phyloP scores from a whole-genome alignment of 1,139 yeast genomes.

The Geotrichum histeridarum region DNA sequence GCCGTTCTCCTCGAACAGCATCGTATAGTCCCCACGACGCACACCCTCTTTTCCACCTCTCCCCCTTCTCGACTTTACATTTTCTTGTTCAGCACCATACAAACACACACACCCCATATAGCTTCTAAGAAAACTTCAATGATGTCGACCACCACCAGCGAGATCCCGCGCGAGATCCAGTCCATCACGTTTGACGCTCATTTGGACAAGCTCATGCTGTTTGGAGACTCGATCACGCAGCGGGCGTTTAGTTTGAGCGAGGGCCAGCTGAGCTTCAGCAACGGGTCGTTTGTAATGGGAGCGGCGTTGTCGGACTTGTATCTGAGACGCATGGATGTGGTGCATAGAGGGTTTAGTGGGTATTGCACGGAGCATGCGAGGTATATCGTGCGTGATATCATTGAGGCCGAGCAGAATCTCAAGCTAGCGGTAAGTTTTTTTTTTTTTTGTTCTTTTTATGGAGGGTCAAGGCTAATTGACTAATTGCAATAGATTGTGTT shows the following conservation, averaged over 20 bases:
- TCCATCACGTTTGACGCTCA: conserved; percentile 12
- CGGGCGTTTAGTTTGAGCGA: conserved; percentile 35
- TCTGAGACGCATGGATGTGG: conserved; percentile 47
- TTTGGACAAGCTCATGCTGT: conserved; percentile 46
- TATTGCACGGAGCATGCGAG: conserved; percentile 50
- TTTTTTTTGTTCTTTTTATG: too few species aligned
- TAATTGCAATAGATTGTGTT: conserved; percentile 44
- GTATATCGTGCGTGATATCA: conserved; percentile 27
- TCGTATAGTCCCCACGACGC: too few species aligned
- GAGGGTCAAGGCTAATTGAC: not conserved
- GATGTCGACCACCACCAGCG: not conserved
- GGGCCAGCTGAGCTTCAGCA: conserved; percentile 2
- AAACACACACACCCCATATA: too few species aligned
- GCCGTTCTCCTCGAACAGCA: too few species aligned
- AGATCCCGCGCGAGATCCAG: conserved; percentile 7
- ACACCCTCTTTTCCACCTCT: too few species aligned
- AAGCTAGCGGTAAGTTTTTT: conserved; percentile 22
- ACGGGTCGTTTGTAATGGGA: conserved; percentile 11
- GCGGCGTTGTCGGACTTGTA: conserved; percentile 14
- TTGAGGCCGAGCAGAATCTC: conserved; percentile 16
- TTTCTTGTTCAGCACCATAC: too few species aligned
- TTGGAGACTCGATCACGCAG: conserved; percentile 66
- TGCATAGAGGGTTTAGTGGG: conserved; percentile 57
- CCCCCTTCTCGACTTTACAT: too few species aligned
- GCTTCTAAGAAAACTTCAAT: too few species aligned